These are phyloP conservation scores for Paramecium biaurelia DNA, from an alignment of 73 alveolate genomes.

Conservation along the genomic window DNA sequence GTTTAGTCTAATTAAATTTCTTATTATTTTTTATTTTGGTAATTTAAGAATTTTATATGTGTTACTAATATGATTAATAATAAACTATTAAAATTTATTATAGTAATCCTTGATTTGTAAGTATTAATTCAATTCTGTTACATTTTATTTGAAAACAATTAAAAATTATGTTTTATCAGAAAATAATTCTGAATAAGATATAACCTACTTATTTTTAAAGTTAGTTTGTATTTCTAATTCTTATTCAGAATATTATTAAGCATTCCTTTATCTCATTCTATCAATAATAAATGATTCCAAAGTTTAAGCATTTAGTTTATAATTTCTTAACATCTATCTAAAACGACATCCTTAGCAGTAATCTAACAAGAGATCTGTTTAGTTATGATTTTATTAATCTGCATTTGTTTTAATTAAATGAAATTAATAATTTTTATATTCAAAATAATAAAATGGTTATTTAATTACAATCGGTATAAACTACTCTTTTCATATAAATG, in stretches of 20 bases:
- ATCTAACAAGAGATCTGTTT: neutral
- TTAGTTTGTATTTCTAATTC: neutral
- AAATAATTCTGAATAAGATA: neutral
- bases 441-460: constrained; percentile 5
- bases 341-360: neutral
- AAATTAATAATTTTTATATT: neutral
- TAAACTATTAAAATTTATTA: neutral
- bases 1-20: neutral
- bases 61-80: neutral
- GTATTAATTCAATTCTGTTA: neutral
- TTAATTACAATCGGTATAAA: neutral
- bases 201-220: neutral
- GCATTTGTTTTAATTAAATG: neutral
- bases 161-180: neutral
- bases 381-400: neutral
- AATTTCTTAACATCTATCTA: neutral
- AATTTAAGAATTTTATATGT: neutral
- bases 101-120: neutral
- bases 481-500: neutral
- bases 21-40: neutral
- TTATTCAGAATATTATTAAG: neutral
- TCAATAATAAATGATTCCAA: neutral
- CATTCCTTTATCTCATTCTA: neutral
- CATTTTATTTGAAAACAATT: neutral
- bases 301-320: neutral